Base-by-base conservation (phyloP, 83 land plant genomes). In the Diphasiastrum complanatum region DNA sequence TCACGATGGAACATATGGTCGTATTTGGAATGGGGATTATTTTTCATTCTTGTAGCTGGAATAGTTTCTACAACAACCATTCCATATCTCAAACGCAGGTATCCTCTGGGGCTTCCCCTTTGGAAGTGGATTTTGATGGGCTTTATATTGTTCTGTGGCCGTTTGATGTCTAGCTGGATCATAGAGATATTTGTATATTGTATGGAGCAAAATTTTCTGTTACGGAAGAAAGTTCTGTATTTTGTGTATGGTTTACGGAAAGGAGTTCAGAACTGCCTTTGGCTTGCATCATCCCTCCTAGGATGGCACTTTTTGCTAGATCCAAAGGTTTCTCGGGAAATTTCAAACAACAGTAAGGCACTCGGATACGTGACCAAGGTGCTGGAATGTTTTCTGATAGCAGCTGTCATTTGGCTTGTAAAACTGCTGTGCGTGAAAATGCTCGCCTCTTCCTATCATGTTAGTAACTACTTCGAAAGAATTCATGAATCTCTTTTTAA, bases 51-150 rank as follows among this genome's bases (percentile, higher is more conserved):
- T 28, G 19, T 25, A 6, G 58, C 16, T 18, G 6, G 24, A 4
- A 28, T 54, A 10, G 33, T 28, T 22, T 54, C 33, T 33, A 54
- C 33, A 28, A 8, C 29, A 5, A 28, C 33, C 10, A 8, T 54
- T 4, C 6, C 6, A n/a, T 10, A 6, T 5, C 58, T 54, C 6
- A 22, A 25, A 33, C 4, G 58, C 16, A 28, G 58, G n/a, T 28
- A 4, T 33, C n/a, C 29, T 6, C n/a, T 4, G 58, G 33, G 58
- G 33, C 58, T 54, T 5, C 33, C 24, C 33, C 58, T 54, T 5
- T 54, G 58, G 58, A 54, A 54, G 33, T 54, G 58, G 58, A n/a
- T 33, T 14, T 14, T 54, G 33, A 54, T 30, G 33, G 58, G 6
- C 5, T 25, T 54, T 18, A 33, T 54, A 25, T 5, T 28, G 36